These are phyloP conservation scores for Trametes elegans DNA, from an alignment of 768 basidiomycete species.

Conservation along the genomic window DNA sequence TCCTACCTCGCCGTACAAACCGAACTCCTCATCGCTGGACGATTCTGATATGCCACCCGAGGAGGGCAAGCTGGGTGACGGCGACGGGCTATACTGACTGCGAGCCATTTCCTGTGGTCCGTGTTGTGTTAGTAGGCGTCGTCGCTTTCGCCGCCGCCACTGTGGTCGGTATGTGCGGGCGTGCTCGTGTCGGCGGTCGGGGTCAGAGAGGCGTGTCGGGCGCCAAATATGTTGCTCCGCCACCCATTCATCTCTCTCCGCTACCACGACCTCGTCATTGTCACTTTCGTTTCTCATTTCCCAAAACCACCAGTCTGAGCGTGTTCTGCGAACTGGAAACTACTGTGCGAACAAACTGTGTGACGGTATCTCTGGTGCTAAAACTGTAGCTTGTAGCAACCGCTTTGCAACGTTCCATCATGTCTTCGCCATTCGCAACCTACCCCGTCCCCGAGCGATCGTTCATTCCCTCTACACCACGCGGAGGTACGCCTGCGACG, in stretches of 20 bases:
- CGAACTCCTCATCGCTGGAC: slow-evolving; percentile 22
- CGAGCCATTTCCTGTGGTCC: slow-evolving; percentile 24
- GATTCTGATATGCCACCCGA: slow-evolving; percentile 25
- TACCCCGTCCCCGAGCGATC: slow-evolving; percentile 28
- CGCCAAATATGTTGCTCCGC: neutral
- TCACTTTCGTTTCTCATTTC: neutral
- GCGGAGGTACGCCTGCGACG: slow-evolving; percentile 16
- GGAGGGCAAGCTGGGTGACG: slow-evolving; percentile 35
- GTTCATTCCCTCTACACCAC: slow-evolving; percentile 21
- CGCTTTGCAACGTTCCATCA: neutral
- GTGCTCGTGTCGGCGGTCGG: neutral
- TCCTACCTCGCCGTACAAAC: slow-evolving; percentile 3
- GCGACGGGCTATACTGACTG: slow-evolving; percentile 37
- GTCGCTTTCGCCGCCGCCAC: neutral
- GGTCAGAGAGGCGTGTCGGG: neutral
- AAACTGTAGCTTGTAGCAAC: neutral
- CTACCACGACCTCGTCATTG: neutral
- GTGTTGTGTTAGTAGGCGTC: neutral
- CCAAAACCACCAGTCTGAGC: too few relatives aligned
- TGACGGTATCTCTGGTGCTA: neutral
- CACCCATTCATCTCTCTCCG: neutral
- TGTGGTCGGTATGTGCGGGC: neutral
- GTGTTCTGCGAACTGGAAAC: too few relatives aligned
- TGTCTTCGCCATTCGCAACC: slow-evolving; percentile 29
- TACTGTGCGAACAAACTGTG: too few relatives aligned